A percentile compares a stretch with the other conserved stretches of the same genome.
Evolutionary conservation across 2,329 filamentous ascomycete genomes (phyloP).

Genomic region (Ceratocystiopsis minuta): DNA sequence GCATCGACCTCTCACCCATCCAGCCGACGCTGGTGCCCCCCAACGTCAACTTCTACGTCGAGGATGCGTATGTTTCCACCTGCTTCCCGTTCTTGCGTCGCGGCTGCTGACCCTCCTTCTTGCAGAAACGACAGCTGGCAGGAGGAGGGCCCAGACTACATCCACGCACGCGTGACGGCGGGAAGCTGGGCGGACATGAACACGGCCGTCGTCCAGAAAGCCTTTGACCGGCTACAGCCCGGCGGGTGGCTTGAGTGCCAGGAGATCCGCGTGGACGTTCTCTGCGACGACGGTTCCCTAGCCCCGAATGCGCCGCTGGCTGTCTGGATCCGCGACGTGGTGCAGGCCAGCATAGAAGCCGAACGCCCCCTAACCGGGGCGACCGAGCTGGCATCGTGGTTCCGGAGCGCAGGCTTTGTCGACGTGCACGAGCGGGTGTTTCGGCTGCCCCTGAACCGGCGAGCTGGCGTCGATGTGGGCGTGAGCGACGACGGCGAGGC

Average conservation of each 20-base stretch:
- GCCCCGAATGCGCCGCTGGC: constrained; percentile 5
- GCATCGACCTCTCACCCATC: constrained; percentile 50
- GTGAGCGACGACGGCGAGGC: constrained; percentile 8
- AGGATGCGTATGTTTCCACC: constrained; percentile 32
- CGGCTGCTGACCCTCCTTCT: neutral
- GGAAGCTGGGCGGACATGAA: constrained; percentile 33
- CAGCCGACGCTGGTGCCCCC: constrained; percentile 48
- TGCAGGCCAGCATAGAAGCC: constrained; percentile 5
- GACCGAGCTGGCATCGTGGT: constrained; percentile 11
- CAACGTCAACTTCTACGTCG: constrained; percentile 58
- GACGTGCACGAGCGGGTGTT: constrained; percentile 14
- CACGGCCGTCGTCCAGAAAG: constrained; percentile 30
- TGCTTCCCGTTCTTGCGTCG: neutral
- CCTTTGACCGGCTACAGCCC: constrained; percentile 29
- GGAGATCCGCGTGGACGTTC: constrained; percentile 20
- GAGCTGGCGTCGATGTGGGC: constrained; percentile 13
- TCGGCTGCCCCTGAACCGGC: constrained; percentile 18
- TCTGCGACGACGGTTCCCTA: constrained; percentile 14
- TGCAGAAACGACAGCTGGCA: constrained; percentile 27
- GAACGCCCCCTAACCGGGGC: constrained; percentile 9
- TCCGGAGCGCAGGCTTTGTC: constrained; percentile 15
- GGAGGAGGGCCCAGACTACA: constrained; percentile 35
- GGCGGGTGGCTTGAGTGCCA: constrained; percentile 39
- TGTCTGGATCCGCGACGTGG: constrained; percentile 11
- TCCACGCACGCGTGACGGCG: constrained; percentile 31